Evolutionary conservation across 148 eudicot species (phyloP).

Genomic region (Chenopodium album): DNA sequence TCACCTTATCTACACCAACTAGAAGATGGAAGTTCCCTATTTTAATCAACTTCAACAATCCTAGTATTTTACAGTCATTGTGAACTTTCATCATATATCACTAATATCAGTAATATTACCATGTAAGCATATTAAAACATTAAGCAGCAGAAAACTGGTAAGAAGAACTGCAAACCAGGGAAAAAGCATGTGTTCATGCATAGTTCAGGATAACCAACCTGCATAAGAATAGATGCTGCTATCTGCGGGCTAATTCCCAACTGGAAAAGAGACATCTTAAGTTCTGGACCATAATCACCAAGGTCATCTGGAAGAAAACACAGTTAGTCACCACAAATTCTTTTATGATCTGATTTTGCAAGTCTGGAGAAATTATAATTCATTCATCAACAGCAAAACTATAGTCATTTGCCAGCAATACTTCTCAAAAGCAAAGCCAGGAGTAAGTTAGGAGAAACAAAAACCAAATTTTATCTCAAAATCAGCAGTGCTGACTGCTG

Average conservation of each 20-base stretch:
- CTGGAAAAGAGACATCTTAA: conserved; percentile 95
- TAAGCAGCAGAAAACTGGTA: not conserved
- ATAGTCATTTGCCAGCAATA: not conserved
- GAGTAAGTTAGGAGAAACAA: not conserved
- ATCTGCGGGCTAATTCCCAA: conserved; percentile 98
- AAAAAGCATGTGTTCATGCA: not conserved
- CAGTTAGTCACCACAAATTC: not conserved
- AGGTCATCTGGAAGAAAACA: conserved; percentile 62
- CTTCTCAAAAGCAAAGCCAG: not conserved
- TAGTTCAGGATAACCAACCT: conserved; percentile 44
- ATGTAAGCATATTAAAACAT: not conserved
- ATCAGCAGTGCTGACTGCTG: not conserved
- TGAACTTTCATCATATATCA: not conserved
- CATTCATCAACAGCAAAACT: not conserved
- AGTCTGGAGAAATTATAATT: not conserved
- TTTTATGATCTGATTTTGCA: too few relatives aligned
- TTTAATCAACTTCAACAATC: not conserved
- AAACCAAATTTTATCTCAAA: not conserved
- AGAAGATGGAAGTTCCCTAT: not conserved
- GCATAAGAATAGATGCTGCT: conserved; percentile 92
- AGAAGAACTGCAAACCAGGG: not conserved
- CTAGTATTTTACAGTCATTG: not conserved
- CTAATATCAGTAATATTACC: not conserved
- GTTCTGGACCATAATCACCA: conserved; percentile 74
- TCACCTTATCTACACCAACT: not conserved